Conservation (phyloP, 257 asterid genomes). For the Jaltomata sinuosa region DNA sequence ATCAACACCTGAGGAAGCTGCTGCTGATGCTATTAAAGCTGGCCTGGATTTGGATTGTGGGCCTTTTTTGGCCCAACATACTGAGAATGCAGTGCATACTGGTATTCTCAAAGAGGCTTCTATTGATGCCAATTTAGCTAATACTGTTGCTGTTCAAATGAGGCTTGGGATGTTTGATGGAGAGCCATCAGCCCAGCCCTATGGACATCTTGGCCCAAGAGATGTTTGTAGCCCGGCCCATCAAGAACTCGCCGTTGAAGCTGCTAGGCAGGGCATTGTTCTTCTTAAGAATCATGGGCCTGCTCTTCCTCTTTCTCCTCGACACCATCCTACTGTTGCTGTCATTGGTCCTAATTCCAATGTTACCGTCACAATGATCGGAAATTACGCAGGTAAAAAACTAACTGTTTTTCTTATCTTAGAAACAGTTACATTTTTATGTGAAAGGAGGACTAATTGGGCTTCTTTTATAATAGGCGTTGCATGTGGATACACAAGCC, state of each 20-base stretch:
- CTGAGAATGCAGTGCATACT: constrained; percentile 45
- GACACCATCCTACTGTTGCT: constrained; percentile 44
- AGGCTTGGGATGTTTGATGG: constrained; percentile 90
- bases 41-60: constrained; percentile 91
- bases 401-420: neutral
- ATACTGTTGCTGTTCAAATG: constrained; percentile 60
- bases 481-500: constrained; percentile 67
- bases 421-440: neutral
- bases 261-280: constrained; percentile 75
- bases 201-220: constrained; percentile 48
- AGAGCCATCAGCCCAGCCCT: constrained; percentile 45
- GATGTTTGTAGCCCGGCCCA: constrained; percentile 64
- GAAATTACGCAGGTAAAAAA: constrained; percentile 67
- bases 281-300: constrained; percentile 58
- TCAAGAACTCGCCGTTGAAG: constrained; percentile 69
- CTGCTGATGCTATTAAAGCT: constrained; percentile 69
- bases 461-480: neutral
- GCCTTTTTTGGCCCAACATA: constrained; percentile 46
- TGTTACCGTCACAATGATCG: constrained; percentile 67
- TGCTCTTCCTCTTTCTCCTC: constrained; percentile 51
- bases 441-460: too few species aligned
- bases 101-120: constrained; percentile 56
- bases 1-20: constrained; percentile 79
- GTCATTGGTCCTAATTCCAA: constrained; percentile 75
- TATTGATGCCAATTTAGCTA: constrained; percentile 37